These are phyloP conservation scores for Eutrema yunnanense DNA, from an alignment of 345 rosid genomes.

Conservation along the genomic window DNA sequence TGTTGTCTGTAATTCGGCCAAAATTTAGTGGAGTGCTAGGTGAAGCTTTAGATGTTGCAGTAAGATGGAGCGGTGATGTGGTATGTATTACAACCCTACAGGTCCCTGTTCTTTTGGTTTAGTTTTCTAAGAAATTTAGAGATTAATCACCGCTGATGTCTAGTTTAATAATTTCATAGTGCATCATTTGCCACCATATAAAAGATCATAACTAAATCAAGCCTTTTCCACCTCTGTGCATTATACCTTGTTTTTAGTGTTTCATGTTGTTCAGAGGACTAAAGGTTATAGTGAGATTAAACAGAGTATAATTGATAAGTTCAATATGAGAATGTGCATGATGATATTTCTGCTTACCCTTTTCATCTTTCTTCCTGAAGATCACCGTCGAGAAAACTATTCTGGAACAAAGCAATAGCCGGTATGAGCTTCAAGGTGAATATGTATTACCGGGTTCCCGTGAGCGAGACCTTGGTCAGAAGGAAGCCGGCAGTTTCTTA, in stretches of 20 bases:
- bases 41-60: constrained; percentile 90
- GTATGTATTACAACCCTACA: constrained; percentile 44
- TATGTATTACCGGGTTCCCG: constrained; percentile 95
- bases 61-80: constrained; percentile 99
- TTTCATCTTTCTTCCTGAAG: constrained; percentile 34
- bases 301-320: not conserved
- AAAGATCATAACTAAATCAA: not conserved
- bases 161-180: not conserved
- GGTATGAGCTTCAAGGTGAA: constrained; percentile 99
- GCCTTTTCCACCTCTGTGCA: not conserved
- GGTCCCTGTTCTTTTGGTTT: not conserved
- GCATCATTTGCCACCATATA: not conserved
- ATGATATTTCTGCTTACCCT: constrained; percentile 25
- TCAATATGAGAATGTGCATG: constrained; percentile 8
- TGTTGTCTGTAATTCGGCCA: constrained; percentile 80
- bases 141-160: not conserved
- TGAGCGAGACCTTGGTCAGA: constrained; percentile 66
- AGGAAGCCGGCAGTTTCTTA: constrained; percentile 70
- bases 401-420: constrained; percentile 81
- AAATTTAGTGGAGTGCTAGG: constrained; percentile 97
- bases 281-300: not conserved
- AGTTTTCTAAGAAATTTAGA: constrained; percentile 7
- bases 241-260: not conserved
- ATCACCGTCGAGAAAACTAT: constrained; percentile 91
- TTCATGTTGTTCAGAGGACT: constrained; percentile 5